phyloP scores from a whole-genome alignment of 2,329 filamentous ascomycete genomes.

The Fusarium pininemorale region DNA sequence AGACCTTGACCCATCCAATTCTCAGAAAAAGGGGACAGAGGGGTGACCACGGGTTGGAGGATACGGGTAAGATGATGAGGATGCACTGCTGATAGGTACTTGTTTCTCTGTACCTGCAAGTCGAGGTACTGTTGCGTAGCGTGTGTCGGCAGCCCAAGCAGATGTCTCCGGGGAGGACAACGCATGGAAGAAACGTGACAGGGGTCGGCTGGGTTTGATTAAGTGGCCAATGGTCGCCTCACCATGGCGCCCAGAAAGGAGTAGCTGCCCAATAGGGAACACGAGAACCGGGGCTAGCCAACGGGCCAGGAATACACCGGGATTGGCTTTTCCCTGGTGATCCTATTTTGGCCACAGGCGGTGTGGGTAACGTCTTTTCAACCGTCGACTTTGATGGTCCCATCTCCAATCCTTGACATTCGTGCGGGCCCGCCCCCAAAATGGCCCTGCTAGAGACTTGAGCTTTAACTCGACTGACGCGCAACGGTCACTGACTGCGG shows the following conservation, averaged over 20 bases:
- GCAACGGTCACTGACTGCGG: constrained; percentile 34
- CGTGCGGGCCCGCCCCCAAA: constrained; percentile 34
- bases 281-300: constrained; percentile 58
- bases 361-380: constrained; percentile 42
- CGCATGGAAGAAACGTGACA: constrained; percentile 63
- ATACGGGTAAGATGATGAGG: constrained; percentile 16
- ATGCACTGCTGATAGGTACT: neutral
- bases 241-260: constrained; percentile 52
- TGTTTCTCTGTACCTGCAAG: constrained; percentile 21
- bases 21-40: constrained; percentile 29
- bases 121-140: constrained; percentile 26
- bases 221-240: constrained; percentile 59
- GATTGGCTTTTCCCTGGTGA: constrained; percentile 44
- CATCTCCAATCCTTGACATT: constrained; percentile 19
- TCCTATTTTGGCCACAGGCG: constrained; percentile 48
- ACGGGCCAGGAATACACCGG: constrained; percentile 52
- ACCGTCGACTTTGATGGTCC: constrained; percentile 27
- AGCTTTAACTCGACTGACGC: constrained; percentile 37
- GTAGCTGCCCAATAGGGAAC: constrained; percentile 61
- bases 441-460: constrained; percentile 35
- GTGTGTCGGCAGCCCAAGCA: constrained; percentile 32
- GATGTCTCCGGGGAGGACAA: constrained; percentile 50
- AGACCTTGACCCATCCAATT: constrained; percentile 19
- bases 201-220: constrained; percentile 59
- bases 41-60: constrained; percentile 18